These are phyloP conservation scores for Leavenworthia alabamica DNA, from an alignment of 345 rosid species.

Conservation along the genomic window DNA sequence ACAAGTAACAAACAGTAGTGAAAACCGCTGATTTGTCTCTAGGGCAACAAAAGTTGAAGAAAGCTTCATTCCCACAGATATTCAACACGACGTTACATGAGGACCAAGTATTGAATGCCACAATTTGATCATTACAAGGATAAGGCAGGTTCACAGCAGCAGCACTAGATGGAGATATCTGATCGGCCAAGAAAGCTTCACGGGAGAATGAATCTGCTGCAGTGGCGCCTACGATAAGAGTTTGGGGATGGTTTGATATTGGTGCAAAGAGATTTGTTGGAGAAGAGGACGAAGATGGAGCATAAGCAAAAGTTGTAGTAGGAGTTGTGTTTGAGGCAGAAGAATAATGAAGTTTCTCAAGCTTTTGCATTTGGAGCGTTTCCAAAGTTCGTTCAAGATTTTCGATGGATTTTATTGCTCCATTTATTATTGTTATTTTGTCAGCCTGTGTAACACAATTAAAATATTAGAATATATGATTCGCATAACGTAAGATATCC, in stretches of 20 bases:
- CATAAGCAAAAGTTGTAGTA: slow-evolving; percentile 13
- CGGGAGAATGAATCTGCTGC: slow-evolving; percentile 24
- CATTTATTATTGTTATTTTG: slow-evolving; percentile 62
- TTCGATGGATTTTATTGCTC: slow-evolving; percentile 56
- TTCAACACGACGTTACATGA: too few relatives aligned
- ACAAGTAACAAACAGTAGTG: slow-evolving; percentile 40
- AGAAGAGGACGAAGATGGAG: slow-evolving; percentile 31
- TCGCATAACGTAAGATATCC: slow-evolving; percentile 8
- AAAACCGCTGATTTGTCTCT: too few relatives aligned
- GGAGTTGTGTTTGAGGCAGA: slow-evolving; percentile 22
- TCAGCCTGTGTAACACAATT: slow-evolving; percentile 43
- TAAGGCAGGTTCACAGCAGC: slow-evolving; percentile 4
- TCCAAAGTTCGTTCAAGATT: too few relatives aligned
- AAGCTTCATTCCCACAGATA: too few relatives aligned
- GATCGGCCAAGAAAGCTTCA: slow-evolving; percentile 50
- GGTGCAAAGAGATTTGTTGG: slow-evolving; percentile 26
- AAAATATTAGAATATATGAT: not conserved
- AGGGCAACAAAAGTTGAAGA: too few relatives aligned
- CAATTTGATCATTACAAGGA: slow-evolving; percentile 34
- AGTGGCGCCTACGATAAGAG: not conserved
- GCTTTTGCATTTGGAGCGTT: slow-evolving; percentile 44
- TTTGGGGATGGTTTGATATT: slow-evolving; percentile 16
- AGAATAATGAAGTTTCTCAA: slow-evolving; percentile 39
- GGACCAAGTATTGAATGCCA: too few relatives aligned
- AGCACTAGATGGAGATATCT: slow-evolving; percentile 24